Base-by-base conservation (phyloP, 257 asterid genomes). In the Solanum pennellii region DNA sequence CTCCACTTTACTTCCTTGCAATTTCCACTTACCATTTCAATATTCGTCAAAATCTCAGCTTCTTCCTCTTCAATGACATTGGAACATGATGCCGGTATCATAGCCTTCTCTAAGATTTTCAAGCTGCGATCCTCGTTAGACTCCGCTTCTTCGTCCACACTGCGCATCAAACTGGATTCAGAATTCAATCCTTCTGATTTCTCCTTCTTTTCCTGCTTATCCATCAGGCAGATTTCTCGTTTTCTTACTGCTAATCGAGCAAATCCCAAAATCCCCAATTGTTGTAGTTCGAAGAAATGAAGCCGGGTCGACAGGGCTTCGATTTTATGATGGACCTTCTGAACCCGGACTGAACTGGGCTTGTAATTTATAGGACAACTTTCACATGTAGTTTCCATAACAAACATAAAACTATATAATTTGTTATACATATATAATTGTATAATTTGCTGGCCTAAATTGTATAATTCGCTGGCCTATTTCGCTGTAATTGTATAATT, bases 41-140 rank as follows among this genome's bases (percentile, higher is more conserved):
- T 9, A 47, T 47, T 47, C 33, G 85, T 80, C 42, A 80, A 29
- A 47, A 89, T 86, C 86, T 84, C 88, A 80, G 89, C 41, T 68
- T 91, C 87, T 80, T 21, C 88, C 6, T 66, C 87, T 21, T 71
- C 84, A 25, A 29, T 88, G 47, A 18, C 87, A 80, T 27, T 65
- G 76, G 60, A 88, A 86, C 65, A 56, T 59, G 66, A 85, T 25
- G 86, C 72, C 49, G 94, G 92, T 87, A 45, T 83, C 86, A 91
- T 89, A 35, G 94, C 91, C 87, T 92, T 95, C 89, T 92, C 92
- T 39, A 93, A 92, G 41, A 96, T 93, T 92, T 91, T 93, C 91
- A 94, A 93, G 88, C 96, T 94, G 76, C 95, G 93, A 87, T 95
- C 99, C 66, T 91, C 98, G 77, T 95, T 94, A 6, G 96, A 95